These are phyloP conservation scores for Hymenoscyphus albidus DNA, from an alignment of 2,329 filamentous ascomycete species.

Conservation along the genomic window DNA sequence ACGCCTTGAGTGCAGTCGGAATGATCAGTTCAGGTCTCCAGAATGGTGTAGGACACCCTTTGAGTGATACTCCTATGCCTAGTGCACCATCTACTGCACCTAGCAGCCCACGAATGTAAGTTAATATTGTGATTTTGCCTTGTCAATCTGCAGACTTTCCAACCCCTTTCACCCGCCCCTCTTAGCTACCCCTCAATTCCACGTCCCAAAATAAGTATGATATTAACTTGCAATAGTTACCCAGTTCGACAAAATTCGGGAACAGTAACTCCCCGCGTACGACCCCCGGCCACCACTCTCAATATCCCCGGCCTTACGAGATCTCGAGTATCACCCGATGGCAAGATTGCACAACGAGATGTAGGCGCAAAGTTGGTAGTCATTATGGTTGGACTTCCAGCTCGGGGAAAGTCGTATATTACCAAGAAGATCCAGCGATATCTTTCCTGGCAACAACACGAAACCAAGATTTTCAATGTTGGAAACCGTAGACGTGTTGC, in stretches of 20 bases:
- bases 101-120: conserved; percentile 35
- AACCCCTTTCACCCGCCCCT: not conserved
- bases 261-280: conserved; percentile 70
- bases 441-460: conserved; percentile 94
- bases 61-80: conserved; percentile 24
- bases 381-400: conserved; percentile 95
- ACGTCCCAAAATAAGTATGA: not conserved
- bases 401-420: conserved; percentile 95
- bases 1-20: conserved; percentile 12
- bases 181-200: not conserved
- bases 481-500: conserved; percentile 83
- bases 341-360: conserved; percentile 87
- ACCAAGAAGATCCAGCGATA: conserved; percentile 97
- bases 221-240: conserved; percentile 44
- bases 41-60: conserved; percentile 18
- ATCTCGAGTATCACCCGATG: conserved; percentile 92
- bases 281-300: conserved; percentile 84
- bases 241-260: conserved; percentile 71
- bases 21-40: conserved; percentile 10
- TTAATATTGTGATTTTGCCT: not conserved
- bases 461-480: conserved; percentile 95
- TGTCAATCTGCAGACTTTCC: not conserved
- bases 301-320: conserved; percentile 96
- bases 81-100: conserved; percentile 32
- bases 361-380: conserved; percentile 96